phyloP scores from a whole-genome alignment of 129 eudicot genomes.

The Solidago caesia region DNA sequence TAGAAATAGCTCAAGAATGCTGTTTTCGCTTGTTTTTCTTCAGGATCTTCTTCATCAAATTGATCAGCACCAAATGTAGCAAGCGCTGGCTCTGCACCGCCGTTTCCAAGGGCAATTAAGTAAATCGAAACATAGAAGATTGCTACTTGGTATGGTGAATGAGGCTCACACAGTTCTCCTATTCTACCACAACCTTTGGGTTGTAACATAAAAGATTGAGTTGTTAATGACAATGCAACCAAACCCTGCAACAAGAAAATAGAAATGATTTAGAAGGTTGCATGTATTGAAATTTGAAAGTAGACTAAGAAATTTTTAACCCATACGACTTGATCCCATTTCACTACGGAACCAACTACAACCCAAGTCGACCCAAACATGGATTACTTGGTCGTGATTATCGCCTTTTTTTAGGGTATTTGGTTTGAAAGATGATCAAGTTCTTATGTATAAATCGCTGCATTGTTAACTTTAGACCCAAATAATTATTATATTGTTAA shows the following conservation, averaged over 20 bases:
- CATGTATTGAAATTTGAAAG: not conserved
- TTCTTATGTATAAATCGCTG: too few species aligned
- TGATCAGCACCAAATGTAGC: slow-evolving; percentile 73
- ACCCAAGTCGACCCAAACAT: not conserved
- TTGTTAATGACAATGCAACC: slow-evolving; percentile 54
- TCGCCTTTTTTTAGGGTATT: too few species aligned
- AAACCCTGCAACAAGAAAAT: slow-evolving; percentile 49
- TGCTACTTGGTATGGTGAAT: slow-evolving; percentile 39
- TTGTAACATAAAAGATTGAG: slow-evolving; percentile 62
- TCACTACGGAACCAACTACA: not conserved
- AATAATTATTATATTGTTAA: not conserved
- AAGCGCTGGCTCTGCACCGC: slow-evolving; percentile 61
- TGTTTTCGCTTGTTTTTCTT: slow-evolving; percentile 51
- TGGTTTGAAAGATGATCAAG: too few species aligned
- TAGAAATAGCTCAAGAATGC: slow-evolving; percentile 62
- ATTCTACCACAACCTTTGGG: slow-evolving; percentile 71
- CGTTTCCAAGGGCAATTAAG: slow-evolving; percentile 63
- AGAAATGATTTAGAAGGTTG: not conserved
- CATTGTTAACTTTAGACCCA: not conserved
- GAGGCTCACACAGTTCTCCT: slow-evolving; percentile 52
- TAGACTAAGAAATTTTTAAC: too few species aligned
- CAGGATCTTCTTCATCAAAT: slow-evolving; percentile 58
- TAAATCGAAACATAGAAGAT: slow-evolving; percentile 57
- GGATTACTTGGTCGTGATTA: too few species aligned
- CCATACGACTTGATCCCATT: not conserved